Base-by-base conservation (phyloP, 495 filamentous ascomycete species). In the Lentithecium fluviatile region DNA sequence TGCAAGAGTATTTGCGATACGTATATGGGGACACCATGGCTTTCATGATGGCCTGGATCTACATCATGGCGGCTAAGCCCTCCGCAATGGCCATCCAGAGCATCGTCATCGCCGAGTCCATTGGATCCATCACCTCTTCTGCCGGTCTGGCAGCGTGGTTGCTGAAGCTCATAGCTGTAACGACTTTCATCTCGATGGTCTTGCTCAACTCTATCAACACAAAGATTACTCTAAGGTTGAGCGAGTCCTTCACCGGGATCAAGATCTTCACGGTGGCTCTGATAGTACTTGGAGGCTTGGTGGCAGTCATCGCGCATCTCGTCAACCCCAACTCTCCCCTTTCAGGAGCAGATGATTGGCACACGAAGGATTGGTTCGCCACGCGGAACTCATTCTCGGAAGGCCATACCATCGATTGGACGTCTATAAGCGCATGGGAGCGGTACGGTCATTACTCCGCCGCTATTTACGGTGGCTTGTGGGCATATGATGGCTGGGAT, bases 1-100 rank as follows among this genome's bases (percentile, higher is more conserved):
- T 74, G 8, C 76, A 77, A 56, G 75, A 78, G 48, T 79, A 79
- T 52, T 68, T 78, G 12, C 56, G 69, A 0, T 20, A 64, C 17
- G 61, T 69, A 26, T 76, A 72, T 51, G 72, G 73, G 12, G 71
- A 76, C 15, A 63, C 69, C 45, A 36, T 66, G 13, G 73, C 69
- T 7, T 76, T 74, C 51, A 52, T 78, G 24, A 73, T 70, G 59
- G 52, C 68, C 23, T 76, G 72, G 69, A 67, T 71, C 15, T 75
- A 68, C 66, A 71, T 78, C 42, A 66, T 68, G 38, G 65, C 47
- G 10, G 60, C 54, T 26, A 68, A 64, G 38, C 65, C 65, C 1
- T 60, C 51, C 4, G 58, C 65, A 17, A 69, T 76, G 55, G 60
- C 56, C 26, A 73, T 72, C 50, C 66, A 73, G 52, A 56, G 69